Evolutionary conservation across 2,329 filamentous ascomycete genomes (phyloP), one percentile per base, ranked within the genome.

Genomic region (Chrysoporthe austroafricana): DNA sequence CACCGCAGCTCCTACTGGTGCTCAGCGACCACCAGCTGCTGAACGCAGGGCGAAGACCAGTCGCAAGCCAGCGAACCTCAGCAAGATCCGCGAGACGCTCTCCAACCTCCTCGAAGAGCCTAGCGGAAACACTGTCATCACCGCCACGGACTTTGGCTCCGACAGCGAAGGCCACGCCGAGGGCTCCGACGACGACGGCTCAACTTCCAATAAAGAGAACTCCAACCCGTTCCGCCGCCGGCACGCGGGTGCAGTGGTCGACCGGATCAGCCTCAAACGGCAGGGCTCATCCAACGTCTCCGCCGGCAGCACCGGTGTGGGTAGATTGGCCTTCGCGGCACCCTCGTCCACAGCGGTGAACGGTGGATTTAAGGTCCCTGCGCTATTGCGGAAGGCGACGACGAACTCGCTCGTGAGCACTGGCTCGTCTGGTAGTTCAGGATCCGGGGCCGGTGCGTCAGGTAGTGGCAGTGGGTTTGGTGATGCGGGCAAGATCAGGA

Each of bases 71-170:
- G 84, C 90, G 5, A 91, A 90, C 21, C 82, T 97, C 11, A 88
- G 89, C 39, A 93, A 97, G 74, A 91, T 97, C 70, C 89, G 93
- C 66, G 88, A 95, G 76, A 93, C 92, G 0, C 82, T 97, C 7
- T 96, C 92, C 4, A 92, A 91, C 77, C 85, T 97, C 11, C 89
- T 97, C 18, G 94, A 97, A 34, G 88, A 91, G 56, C 85, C 87
- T 36, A 83, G 87, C 66, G 77, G 18, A 72, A 80, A 77, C 66
- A 84, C 86, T 18, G 73, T 86, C 71, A 81, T 87, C 68, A 77
- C 80, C 1, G 76, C 83, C 72, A 81, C 81, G 1, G 77, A 80
- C n/a, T 79, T 84, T 58, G 83, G 81, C 60, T 83, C 83, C 39
- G 85, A 83, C n/a, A 83, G 83, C 68, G 83, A 85, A 3, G 84